Evolutionary conservation across 768 basidiomycete genomes (phyloP).

Genomic region (Sarcomyxa edulis): DNA sequence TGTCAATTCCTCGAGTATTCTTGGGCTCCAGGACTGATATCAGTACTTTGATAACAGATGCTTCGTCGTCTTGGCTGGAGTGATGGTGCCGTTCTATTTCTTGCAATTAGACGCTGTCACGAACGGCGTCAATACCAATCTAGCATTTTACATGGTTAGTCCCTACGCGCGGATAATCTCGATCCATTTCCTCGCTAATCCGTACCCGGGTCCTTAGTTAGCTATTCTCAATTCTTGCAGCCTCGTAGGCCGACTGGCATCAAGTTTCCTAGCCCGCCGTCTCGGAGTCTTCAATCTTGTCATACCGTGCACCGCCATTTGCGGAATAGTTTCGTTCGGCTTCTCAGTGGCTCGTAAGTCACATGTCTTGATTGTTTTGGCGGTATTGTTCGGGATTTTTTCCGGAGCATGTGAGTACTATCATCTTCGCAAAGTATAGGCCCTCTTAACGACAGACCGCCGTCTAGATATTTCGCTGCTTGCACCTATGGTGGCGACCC

Average conservation of each 20-base stretch:
- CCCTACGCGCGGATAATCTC: neutral
- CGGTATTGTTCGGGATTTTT: conserved; percentile 34
- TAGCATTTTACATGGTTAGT: conserved; percentile 54
- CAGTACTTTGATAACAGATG: neutral
- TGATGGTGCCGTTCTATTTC: conserved; percentile 52
- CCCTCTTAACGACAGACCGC: neutral
- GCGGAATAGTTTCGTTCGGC: conserved; percentile 27
- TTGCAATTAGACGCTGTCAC: conserved; percentile 47
- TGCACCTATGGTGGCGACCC: conserved; percentile 35
- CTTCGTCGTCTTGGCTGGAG: neutral
- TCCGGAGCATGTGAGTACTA: conserved; percentile 30
- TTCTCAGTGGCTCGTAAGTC: conserved; percentile 24
- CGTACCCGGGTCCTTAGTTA: conserved; percentile 20
- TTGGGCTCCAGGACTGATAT: conserved; percentile 1
- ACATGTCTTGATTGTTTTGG: conserved; percentile 25
- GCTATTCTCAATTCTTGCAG: conserved; percentile 31
- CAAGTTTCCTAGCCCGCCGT: conserved; percentile 25
- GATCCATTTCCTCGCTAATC: conserved; percentile 7
- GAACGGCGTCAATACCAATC: conserved; percentile 36
- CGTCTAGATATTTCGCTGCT: conserved; percentile 33
- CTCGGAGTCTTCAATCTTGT: conserved; percentile 24
- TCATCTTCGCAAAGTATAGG: neutral
- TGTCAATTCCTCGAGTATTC: conserved; percentile 14
- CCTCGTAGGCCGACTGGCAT: conserved; percentile 28
- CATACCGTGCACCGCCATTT: conserved; percentile 19